Evolutionary conservation across 129 eudicot species (phyloP).

Genomic region (Sambucus nigra): DNA sequence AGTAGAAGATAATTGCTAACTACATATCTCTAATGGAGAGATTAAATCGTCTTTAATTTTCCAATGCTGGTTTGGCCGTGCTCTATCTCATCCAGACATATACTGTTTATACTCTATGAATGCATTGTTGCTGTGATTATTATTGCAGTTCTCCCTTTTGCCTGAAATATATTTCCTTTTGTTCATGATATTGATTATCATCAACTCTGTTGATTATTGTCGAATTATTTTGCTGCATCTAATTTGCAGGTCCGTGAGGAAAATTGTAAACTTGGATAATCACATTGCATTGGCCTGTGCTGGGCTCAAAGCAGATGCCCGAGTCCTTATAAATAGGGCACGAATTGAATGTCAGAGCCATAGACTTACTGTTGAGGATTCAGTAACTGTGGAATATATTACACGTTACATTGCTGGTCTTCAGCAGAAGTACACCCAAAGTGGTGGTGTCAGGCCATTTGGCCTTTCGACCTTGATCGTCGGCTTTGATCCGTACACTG

Average conservation of each 20-base stretch:
- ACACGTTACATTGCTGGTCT: constrained; percentile 93
- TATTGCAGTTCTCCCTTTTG: no score
- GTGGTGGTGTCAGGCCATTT: constrained; percentile 97
- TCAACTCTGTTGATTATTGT: background rate
- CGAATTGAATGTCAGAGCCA: constrained; percentile 91
- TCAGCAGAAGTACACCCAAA: constrained; percentile 91
- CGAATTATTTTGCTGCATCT: background rate
- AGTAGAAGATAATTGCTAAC: no score
- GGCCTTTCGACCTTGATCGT: constrained; percentile 88
- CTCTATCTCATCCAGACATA: no score
- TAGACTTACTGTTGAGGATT: constrained; percentile 83
- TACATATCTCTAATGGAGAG: no score
- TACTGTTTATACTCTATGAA: no score
- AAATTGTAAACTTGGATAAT: constrained; percentile 73
- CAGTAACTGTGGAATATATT: constrained; percentile 79
- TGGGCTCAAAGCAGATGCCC: constrained; percentile 93
- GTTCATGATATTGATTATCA: background rate
- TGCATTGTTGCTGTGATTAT: no score
- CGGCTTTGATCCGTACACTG: constrained; percentile 81
- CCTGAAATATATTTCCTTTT: no score
- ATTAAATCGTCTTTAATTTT: no score
- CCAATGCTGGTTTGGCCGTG: no score
- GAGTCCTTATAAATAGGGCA: constrained; percentile 75
- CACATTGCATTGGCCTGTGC: constrained; percentile 94
- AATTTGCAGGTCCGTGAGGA: constrained; percentile 69